Conservation (phyloP, 192 early-diverging fungal species). For the Coemansia sp. region DNA sequence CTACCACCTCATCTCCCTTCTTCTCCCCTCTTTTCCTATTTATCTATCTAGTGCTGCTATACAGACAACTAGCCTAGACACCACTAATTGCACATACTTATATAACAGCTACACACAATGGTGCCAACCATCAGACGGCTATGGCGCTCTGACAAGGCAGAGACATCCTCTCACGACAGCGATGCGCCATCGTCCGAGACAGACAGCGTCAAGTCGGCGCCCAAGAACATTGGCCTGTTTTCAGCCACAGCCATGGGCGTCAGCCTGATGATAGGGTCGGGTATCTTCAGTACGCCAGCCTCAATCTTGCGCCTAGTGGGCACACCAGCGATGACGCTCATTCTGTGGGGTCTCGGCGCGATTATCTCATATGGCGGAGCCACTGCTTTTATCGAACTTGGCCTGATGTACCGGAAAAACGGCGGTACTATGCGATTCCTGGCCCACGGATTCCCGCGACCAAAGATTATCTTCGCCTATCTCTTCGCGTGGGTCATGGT, state of each 20-base stretch:
- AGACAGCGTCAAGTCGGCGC: not conserved
- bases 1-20: not conserved
- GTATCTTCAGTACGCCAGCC: conserved; percentile 82
- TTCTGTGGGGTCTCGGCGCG: conserved; percentile 78
- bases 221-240: conserved; percentile 56
- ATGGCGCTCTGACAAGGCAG: conserved; percentile 14
- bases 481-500: conserved; percentile 61
- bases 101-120: not conserved
- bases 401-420: conserved; percentile 80
- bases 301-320: conserved; percentile 67
- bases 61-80: not conserved
- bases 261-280: conserved; percentile 80
- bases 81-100: not conserved
- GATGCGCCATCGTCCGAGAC: not conserved
- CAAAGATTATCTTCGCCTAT: conserved; percentile 57
- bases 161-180: conserved; percentile 2
- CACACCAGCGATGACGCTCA: conserved; percentile 69
- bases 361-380: conserved; percentile 81
- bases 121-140: conserved; percentile 1
- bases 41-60: not conserved
- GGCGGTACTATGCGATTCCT: conserved; percentile 92
- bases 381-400: conserved; percentile 89
- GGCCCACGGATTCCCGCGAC: conserved; percentile 65
- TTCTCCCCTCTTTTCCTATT: not conserved
- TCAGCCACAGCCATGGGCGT: conserved; percentile 74